Percentiles rank a stretch among this genome's conserved stretches.
Conservation (phyloP, 2,329 filamentous ascomycete genomes). For the Ophiostoma australiae region DNA sequence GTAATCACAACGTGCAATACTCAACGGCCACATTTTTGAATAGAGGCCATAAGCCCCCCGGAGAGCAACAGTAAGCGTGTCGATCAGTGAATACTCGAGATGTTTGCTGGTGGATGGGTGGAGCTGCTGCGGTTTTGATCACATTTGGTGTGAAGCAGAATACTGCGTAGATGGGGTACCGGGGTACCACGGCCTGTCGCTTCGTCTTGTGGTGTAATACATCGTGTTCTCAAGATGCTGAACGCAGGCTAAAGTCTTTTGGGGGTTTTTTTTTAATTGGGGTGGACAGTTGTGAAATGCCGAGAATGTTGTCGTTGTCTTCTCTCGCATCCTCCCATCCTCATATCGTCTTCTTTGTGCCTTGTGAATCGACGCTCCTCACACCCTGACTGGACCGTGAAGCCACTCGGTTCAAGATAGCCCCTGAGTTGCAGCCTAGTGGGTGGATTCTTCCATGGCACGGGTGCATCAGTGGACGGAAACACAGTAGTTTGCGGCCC, state of each 20-base stretch:
- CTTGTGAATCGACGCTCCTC: not conserved
- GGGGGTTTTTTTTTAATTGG: no score
- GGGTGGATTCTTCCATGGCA: slow-evolving; percentile 17
- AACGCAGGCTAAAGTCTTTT: no score
- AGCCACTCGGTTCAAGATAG: not conserved
- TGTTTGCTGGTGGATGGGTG: slow-evolving; percentile 3
- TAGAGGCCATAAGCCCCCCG: not conserved
- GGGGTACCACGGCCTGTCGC: not conserved
- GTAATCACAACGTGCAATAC: not conserved
- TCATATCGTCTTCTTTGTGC: not conserved
- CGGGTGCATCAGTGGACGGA: slow-evolving; percentile 17
- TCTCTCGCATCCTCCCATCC: not conserved
- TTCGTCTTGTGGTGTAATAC: no score
- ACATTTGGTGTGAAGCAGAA: slow-evolving; percentile 3
- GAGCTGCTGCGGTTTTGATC: slow-evolving; percentile 4
- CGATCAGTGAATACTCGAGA: not conserved
- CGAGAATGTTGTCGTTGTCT: not conserved
- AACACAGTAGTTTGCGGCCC: slow-evolving; percentile 21
- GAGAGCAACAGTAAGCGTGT: not conserved
- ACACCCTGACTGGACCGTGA: not conserved
- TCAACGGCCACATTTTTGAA: not conserved
- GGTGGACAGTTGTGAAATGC: no score
- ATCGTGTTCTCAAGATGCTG: no score
- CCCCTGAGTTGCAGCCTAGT: slow-evolving; percentile 11
- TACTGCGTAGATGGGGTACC: slow-evolving; percentile 12